Evolutionary conservation across 371 early-diverging fungal genomes (phyloP), one percentile per base, ranked within the genome.

Genomic region (Mortierella sp.): DNA sequence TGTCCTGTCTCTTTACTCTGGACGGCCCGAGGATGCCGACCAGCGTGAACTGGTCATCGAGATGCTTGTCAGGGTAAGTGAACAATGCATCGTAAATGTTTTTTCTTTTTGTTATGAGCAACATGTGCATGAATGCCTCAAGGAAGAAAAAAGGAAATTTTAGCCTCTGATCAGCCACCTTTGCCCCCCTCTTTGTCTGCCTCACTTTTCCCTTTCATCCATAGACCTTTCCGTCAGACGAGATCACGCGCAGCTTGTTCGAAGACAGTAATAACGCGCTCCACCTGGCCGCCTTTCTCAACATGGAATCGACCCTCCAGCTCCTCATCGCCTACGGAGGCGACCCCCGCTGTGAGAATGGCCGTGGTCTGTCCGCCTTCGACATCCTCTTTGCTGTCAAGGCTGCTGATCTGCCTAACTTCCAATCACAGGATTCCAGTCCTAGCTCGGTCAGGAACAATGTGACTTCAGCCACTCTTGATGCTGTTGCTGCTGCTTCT

Each of bases 271-370:
- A 75, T 46, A 78, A 74, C 34, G 75, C 53, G n/a, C 26, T 82
- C 8, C 82, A 82, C 44, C 51, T 82, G 31, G 78, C 82, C 9
- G 82, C 82, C 13, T 78, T 82, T 40, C 67, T 82, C 57, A 19
- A 50, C 19, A 51, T 82, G 53, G 26, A 37, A 40, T 28, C 61
- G 2, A 64, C 72, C 2, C 59, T 78, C 10, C 54, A 74, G 5
- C 19, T 71, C 10, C 73, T 81, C 44, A 57, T 73, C 11, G 48
- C 54, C 6, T 46, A 61, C 9, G 81, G 81, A n/a, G 77, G 74
- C 13, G 74, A 77, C 73, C 71, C 74, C 0, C 59, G 26, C 51
- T 28, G 61, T n/a, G 16, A 50, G 3, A 81, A 81, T 37, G 77
- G 81, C 4, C 50, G 51, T 31, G 81, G 81, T n/a, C 37, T 81